Evolutionary conservation across 805 yeast genomes (phyloP).

Genomic region (Candida cerambycidarum): DNA sequence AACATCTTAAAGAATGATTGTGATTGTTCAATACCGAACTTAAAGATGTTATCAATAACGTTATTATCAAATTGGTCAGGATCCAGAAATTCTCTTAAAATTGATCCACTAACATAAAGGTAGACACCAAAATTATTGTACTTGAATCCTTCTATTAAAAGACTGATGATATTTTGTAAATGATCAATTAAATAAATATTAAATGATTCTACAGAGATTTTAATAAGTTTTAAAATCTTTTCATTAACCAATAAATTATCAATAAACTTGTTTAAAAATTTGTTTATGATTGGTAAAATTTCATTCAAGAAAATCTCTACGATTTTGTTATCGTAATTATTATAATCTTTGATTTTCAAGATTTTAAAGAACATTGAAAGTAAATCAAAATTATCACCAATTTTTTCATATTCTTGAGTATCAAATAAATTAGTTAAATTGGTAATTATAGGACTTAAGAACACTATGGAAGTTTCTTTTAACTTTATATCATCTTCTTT

Average conservation of each 20-base stretch:
- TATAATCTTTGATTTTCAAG: slow-evolving; percentile 48
- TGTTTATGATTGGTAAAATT: slow-evolving; percentile 58
- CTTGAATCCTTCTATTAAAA: slow-evolving; percentile 69
- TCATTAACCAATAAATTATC: slow-evolving; percentile 67
- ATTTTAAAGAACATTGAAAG: slow-evolving; percentile 59
- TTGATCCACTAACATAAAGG: slow-evolving; percentile 84
- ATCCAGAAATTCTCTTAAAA: slow-evolving; percentile 72
- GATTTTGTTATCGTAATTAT: slow-evolving; percentile 45
- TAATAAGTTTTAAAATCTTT: slow-evolving; percentile 66
- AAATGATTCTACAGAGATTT: slow-evolving; percentile 63
- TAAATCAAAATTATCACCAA: slow-evolving; percentile 74
- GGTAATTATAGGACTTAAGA: slow-evolving; percentile 64
- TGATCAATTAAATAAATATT: slow-evolving; percentile 56
- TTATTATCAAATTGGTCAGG: slow-evolving; percentile 23
- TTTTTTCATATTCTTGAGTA: slow-evolving; percentile 33
- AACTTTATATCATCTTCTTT: slow-evolving; percentile 46
- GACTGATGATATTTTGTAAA: slow-evolving; percentile 61
- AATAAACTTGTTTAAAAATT: slow-evolving; percentile 55
- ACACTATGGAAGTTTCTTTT: slow-evolving; percentile 55
- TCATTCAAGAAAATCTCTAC: slow-evolving; percentile 52
- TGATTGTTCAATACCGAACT: slow-evolving; percentile 69
- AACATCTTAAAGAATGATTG: slow-evolving; percentile 47
- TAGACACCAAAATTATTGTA: slow-evolving; percentile 75
- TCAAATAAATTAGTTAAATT: slow-evolving; percentile 33
- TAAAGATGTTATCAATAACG: slow-evolving; percentile 25